Conservation (phyloP, 2,329 filamentous ascomycete species). For the Hyphodiscus sp. region DNA sequence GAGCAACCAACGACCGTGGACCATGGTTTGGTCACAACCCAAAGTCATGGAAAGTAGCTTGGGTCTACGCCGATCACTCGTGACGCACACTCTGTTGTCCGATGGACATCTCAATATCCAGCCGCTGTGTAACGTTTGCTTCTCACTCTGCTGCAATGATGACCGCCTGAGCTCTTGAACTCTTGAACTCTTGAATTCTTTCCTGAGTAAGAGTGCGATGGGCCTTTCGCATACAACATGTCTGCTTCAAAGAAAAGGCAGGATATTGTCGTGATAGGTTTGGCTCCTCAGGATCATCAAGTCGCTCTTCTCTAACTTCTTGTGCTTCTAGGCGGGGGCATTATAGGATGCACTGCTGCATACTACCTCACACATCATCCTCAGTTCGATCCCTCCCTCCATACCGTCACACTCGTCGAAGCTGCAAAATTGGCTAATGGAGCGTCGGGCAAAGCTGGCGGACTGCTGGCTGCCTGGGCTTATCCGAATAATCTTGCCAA, state of each 20-base stretch:
- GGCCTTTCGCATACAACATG: slow-evolving; percentile 1
- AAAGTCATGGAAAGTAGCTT: no score
- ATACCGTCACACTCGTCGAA: slow-evolving; percentile 79
- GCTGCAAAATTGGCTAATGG: slow-evolving; percentile 75
- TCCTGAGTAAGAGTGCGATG: background rate
- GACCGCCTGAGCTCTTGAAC: no score
- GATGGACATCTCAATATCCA: no score
- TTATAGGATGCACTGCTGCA: slow-evolving; percentile 83
- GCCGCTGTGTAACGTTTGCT: no score
- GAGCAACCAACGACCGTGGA: background rate
- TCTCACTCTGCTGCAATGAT: no score
- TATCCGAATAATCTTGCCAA: slow-evolving; percentile 78
- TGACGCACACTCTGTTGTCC: no score
- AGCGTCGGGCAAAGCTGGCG: slow-evolving; percentile 88
- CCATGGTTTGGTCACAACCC: no score
- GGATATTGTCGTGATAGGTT: slow-evolving; percentile 22
- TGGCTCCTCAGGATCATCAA: background rate
- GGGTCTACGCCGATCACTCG: no score
- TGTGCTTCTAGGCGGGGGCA: slow-evolving; percentile 55
- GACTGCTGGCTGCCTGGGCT: slow-evolving; percentile 81
- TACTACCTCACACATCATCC: slow-evolving; percentile 85
- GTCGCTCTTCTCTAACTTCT: slow-evolving; percentile 1
- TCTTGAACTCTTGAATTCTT: no score
- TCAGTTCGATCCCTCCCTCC: slow-evolving; percentile 64
- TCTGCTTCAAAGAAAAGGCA: slow-evolving; percentile 7